These are phyloP conservation scores for Cercospora brassicicola DNA, from an alignment of 2,329 filamentous ascomycete genomes.

Conservation along the genomic window DNA sequence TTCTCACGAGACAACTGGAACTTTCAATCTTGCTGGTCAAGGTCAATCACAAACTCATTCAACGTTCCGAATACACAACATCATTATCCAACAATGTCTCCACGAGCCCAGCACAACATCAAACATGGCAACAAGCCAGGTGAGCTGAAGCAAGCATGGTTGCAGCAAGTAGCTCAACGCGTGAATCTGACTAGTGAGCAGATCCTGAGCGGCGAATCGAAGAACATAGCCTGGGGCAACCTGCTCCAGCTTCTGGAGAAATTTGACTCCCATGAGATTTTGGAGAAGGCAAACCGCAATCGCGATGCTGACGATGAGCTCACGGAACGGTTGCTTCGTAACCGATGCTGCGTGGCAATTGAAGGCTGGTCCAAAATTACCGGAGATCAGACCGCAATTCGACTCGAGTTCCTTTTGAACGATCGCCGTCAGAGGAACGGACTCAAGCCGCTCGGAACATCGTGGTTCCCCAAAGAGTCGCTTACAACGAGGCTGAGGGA, in stretches of 20 bases:
- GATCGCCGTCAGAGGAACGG: not conserved
- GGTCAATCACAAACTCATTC: not conserved
- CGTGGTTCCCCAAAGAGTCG: not conserved
- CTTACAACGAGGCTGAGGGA: not conserved
- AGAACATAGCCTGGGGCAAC: not conserved
- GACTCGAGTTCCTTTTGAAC: not conserved
- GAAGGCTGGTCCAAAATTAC: not conserved
- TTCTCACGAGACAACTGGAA: not conserved
- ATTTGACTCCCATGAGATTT: not conserved
- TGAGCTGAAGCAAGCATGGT: not conserved
- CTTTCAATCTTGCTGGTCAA: not conserved
- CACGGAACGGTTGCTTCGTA: not conserved
- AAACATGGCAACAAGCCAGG: not conserved
- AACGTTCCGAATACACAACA: not conserved
- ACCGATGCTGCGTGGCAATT: not conserved
- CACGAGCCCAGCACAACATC: no score
- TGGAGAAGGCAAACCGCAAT: not conserved
- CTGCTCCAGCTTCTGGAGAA: not conserved
- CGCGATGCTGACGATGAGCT: not conserved
- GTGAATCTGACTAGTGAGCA: not conserved
- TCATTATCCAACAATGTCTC: no score
- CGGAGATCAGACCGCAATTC: not conserved
- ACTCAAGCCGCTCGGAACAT: not conserved
- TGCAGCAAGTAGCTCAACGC: not conserved
- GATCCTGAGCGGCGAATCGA: not conserved